These are phyloP conservation scores for Polytrichum formosum DNA, from an alignment of 225 moss, liverwort and hornwort genomes.

Conservation along the genomic window DNA sequence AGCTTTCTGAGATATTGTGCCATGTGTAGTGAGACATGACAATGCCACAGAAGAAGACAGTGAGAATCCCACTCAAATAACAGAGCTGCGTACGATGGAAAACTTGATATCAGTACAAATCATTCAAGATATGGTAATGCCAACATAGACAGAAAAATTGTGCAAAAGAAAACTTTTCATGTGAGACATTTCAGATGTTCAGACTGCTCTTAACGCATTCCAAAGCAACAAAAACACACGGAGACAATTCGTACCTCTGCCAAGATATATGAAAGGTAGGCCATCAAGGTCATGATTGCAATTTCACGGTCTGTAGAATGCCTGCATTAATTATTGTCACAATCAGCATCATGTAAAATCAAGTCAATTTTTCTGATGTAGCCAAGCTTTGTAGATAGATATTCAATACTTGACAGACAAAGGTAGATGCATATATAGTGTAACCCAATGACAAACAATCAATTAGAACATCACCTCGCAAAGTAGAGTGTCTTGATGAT, in stretches of 20 bases:
- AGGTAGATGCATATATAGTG: no score
- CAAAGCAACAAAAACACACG: neutral
- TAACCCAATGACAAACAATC: no score
- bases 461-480: slow-evolving; percentile 31
- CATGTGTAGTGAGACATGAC: slow-evolving; percentile 90
- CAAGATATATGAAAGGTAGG: slow-evolving; percentile 76
- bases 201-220: no score
- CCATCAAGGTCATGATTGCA: slow-evolving; percentile 81
- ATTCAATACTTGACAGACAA: no score
- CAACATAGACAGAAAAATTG: no score
- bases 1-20: slow-evolving; percentile 81
- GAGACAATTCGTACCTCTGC: slow-evolving; percentile 46
- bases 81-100: slow-evolving; percentile 38
- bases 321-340: slow-evolving; percentile 19
- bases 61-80: slow-evolving; percentile 72
- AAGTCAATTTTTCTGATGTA: no score
- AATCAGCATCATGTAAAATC: no score
- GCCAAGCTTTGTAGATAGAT: no score
- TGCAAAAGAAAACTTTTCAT: no score
- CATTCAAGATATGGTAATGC: no score
- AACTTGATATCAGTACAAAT: neutral
- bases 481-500: slow-evolving; percentile 80
- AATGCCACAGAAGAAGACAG: slow-evolving; percentile 85
- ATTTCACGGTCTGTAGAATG: slow-evolving; percentile 86
- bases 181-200: no score